Conservation (phyloP, 75 land plant genomes). For the Chamaecyparis obtusa region DNA sequence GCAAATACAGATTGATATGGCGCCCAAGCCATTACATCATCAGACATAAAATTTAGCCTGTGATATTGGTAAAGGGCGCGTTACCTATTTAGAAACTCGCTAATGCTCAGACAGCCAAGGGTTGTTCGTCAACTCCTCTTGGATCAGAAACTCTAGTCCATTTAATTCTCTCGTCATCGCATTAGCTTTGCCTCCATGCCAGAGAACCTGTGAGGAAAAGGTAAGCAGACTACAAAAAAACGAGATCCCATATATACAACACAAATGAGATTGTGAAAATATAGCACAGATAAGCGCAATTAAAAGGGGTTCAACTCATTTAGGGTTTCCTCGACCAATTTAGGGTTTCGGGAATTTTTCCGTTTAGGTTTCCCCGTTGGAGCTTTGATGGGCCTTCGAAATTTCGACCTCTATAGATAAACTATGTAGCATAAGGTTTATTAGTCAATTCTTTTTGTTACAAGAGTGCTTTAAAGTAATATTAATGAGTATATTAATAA, state of each 20-base stretch:
- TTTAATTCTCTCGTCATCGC: background rate
- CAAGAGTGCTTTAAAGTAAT: too few relatives aligned
- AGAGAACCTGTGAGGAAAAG: background rate
- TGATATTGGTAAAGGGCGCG: conserved; percentile 10
- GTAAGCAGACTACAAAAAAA: background rate
- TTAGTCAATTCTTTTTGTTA: too few relatives aligned
- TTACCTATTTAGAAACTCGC: background rate
- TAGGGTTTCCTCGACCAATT: background rate
- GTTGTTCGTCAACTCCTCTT: conserved; percentile 11
- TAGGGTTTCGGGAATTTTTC: background rate
- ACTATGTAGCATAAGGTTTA: too few relatives aligned
- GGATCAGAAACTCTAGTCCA: conserved; percentile 13
- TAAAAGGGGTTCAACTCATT: background rate
- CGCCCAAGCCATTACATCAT: conserved; percentile 7
- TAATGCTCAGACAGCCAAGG: conserved; percentile 15
- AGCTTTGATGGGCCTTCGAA: background rate
- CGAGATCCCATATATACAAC: background rate
- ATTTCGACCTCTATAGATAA: too few relatives aligned
- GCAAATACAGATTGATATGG: background rate
- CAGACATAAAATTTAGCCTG: background rate
- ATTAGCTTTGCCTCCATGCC: background rate
- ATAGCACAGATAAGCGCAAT: background rate
- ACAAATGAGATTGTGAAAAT: background rate
- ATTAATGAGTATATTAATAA: too few relatives aligned
- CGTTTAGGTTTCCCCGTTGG: background rate